A percentile compares a stretch with the other conserved stretches of the same genome.
Conservation (phyloP, 176 grass and related monocot species). For the Dendrocalamus sinicus region DNA sequence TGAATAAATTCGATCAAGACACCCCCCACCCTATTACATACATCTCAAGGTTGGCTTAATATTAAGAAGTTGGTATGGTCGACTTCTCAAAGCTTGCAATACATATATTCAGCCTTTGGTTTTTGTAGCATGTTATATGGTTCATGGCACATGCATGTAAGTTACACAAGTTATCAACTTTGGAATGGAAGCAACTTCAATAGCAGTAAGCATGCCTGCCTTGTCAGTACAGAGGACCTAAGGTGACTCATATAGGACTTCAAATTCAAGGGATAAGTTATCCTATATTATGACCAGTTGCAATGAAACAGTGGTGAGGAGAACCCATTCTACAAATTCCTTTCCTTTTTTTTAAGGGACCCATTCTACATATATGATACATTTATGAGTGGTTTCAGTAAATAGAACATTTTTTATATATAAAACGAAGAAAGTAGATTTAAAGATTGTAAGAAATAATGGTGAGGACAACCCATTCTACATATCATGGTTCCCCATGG, state of each 20-base stretch:
- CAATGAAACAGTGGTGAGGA: neutral
- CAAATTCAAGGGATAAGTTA: neutral
- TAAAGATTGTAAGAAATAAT: neutral
- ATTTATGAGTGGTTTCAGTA: neutral
- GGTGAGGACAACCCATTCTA: neutral
- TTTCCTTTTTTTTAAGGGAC: no score
- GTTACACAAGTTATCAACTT: constrained; percentile 19
- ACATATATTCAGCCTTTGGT: neutral
- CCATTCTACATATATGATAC: constrained; percentile 25
- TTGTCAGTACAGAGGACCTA: neutral
- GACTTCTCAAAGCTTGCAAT: neutral
- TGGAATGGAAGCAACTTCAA: constrained; percentile 4
- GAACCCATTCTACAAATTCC: neutral
- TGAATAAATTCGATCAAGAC: constrained; percentile 4
- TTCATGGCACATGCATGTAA: neutral
- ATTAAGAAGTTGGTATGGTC: neutral
- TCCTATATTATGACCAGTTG: neutral
- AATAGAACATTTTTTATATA: neutral
- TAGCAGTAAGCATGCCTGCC: neutral
- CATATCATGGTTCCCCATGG: neutral
- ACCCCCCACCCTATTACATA: neutral
- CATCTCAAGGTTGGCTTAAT: neutral
- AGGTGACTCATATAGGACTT: neutral
- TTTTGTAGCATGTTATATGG: neutral
- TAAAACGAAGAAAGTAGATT: neutral